These are phyloP conservation scores for Dipteronia sinensis DNA, from an alignment of 345 rosid species.

Conservation along the genomic window DNA sequence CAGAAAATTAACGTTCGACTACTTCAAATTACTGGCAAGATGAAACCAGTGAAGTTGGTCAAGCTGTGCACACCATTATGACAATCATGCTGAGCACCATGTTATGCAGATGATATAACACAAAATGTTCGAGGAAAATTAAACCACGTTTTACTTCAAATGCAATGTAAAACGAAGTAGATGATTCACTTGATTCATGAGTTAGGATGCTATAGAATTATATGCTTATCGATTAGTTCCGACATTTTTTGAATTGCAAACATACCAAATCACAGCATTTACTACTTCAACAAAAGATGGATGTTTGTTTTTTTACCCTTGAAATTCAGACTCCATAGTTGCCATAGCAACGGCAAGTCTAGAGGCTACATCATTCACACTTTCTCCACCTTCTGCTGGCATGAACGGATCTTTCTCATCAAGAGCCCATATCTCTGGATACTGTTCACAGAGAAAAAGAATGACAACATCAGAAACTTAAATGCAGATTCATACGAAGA, in stretches of 20 bases:
- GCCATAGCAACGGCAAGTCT: slow-evolving; percentile 65
- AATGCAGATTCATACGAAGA: not conserved
- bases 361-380: slow-evolving; percentile 76
- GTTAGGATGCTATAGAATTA: not conserved
- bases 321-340: slow-evolving; percentile 64
- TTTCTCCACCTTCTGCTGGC: slow-evolving; percentile 82
- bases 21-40: not conserved
- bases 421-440: slow-evolving; percentile 79
- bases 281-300: slow-evolving; percentile 15
- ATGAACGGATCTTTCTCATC: slow-evolving; percentile 82
- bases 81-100: not conserved
- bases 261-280: not conserved
- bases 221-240: not conserved
- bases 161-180: not conserved
- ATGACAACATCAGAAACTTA: slow-evolving; percentile 10
- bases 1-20: not conserved
- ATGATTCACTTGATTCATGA: not conserved
- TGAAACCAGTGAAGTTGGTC: not conserved
- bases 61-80: slow-evolving; percentile 1
- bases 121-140: not conserved
- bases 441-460: slow-evolving; percentile 38
- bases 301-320: slow-evolving; percentile 46
- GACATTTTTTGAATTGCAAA: slow-evolving; percentile 4
- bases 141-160: not conserved
- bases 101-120: not conserved